Evolutionary conservation across 352 stramenopile species (phyloP), one percentile per base, ranked within the genome.

Genomic region (Phytophthora lateralis): DNA sequence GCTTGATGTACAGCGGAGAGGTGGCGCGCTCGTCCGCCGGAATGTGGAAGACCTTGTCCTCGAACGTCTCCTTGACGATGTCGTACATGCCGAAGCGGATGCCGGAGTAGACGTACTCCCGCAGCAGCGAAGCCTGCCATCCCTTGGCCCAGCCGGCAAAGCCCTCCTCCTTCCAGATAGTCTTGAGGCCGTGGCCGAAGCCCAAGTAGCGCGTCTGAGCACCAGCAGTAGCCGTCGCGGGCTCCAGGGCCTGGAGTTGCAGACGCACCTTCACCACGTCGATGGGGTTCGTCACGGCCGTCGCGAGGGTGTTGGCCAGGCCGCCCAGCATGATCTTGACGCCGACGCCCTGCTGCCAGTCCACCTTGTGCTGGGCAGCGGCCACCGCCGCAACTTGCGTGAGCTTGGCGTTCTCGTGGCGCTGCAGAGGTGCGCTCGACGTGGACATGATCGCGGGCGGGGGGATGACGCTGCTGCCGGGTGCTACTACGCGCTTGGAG

Each of bases 81-180:
- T 90, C 82, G 64, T 92, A 92, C 21, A 88, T 63, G 3, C 85
- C 85, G 48, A 93, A 85, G 51, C 85, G 78, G 55, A 93, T 68
- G 39, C 73, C 80, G 24, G 76, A 85, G 75, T 93, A 93, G 15
- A 80, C 76, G 15, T 70, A 79, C 37, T 90, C 80, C 21, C 85
- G 78, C 15, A 88, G 54, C 29, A 90, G 51, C 20, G 80, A 84
- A 12, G 85, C 76, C 48, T 78, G 68, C 39, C 87, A 67, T 17
- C 85, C 85, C 42, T 84, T 83, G 63, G 69, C 78, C 48, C 80
- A 75, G 18, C 78, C 81, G 14, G 60, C 42, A 21, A 80, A 55
- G 49, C 83, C 83, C 62, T 92, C 83, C 32, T 88, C 73, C 3
- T 47, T 43, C 17, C 78, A 44, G 34, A 92, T 88, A n/a, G 59